Percentiles rank a stretch among this genome's conserved stretches.
Conservation (phyloP, 2,329 filamentous ascomycete species). For the Emydomyces testavorans region DNA sequence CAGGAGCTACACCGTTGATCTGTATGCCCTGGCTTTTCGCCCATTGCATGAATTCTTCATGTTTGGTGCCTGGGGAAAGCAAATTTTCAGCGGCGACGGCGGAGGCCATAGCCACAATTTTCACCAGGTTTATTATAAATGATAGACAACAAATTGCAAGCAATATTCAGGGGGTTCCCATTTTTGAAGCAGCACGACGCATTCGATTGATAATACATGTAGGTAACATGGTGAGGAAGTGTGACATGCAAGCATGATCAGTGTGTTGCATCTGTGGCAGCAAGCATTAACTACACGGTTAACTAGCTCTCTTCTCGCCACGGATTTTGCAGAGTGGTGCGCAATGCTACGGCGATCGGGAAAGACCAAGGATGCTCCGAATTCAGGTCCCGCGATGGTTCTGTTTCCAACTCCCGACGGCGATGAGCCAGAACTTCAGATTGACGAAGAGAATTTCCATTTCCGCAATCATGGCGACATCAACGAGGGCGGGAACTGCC, state of each 20-base stretch:
- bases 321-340: constrained; percentile 4
- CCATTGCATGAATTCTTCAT: constrained; percentile 55
- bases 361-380: background rate
- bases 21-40: constrained; percentile 52
- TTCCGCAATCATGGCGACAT: background rate
- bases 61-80: constrained; percentile 23
- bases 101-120: background rate
- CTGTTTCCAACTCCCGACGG: background rate
- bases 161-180: background rate
- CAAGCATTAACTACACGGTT: background rate
- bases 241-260: no score
- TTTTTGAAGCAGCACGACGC: no score
- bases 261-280: background rate
- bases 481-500: constrained; percentile 2
- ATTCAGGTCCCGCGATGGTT: background rate
- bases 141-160: background rate
- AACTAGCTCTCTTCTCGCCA: background rate
- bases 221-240: no score
- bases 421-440: background rate
- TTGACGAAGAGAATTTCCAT: background rate
- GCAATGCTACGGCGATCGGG: background rate
- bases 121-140: background rate
- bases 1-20: constrained; percentile 56
- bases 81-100: background rate
- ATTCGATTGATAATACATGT: no score